These are phyloP conservation scores for Vigna unguiculata DNA, from an alignment of 306 rosid species.

Conservation along the genomic window DNA sequence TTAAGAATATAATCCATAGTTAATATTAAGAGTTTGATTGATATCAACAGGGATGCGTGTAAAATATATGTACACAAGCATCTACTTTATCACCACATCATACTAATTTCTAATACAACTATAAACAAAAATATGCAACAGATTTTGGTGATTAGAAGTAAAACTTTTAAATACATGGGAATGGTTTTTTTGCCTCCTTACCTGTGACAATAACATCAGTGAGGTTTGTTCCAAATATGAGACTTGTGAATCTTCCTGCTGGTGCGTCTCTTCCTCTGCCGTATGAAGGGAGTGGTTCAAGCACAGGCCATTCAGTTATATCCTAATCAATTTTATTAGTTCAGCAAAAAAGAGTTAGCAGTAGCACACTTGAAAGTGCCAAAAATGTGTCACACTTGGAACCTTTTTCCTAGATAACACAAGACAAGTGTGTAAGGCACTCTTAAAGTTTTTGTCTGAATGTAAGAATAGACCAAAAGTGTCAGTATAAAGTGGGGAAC, in stretches of 20 bases:
- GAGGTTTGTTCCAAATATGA: slow-evolving; percentile 82
- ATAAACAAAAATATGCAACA: neutral
- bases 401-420: neutral
- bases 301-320: slow-evolving; percentile 71
- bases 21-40: neutral
- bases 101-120: no score
- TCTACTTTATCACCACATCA: no score
- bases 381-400: slow-evolving; percentile 33
- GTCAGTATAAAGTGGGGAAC: neutral
- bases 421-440: slow-evolving; percentile 28
- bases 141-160: slow-evolving; percentile 16
- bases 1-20: neutral
- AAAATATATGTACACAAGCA: neutral
- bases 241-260: slow-evolving; percentile 74
- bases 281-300: slow-evolving; percentile 74
- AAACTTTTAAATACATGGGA: neutral
- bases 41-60: no score
- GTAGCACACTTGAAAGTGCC: slow-evolving; percentile 29
- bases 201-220: slow-evolving; percentile 82
- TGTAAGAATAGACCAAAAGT: slow-evolving; percentile 37
- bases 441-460: slow-evolving; percentile 30
- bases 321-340: slow-evolving; percentile 57
- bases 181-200: neutral
- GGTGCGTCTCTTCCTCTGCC: slow-evolving; percentile 81
- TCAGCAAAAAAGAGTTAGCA: slow-evolving; percentile 20